Evolutionary conservation across 768 basidiomycete species (phyloP).

Genomic region (Leucogyrophana mollusca): DNA sequence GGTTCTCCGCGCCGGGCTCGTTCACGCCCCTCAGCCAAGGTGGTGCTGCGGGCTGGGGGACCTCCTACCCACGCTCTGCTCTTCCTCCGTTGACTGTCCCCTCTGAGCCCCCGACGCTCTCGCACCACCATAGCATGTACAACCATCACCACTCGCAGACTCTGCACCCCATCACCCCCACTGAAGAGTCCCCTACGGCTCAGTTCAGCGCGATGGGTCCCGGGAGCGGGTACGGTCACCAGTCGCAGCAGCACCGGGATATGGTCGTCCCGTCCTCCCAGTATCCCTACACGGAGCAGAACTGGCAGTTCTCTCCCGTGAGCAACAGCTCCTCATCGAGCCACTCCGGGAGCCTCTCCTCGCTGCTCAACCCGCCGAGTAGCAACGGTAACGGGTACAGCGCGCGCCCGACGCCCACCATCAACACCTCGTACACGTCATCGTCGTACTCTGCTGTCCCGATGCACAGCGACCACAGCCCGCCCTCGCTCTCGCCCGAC

Average conservation of each 20-base stretch:
- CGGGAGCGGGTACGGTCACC: conserved; percentile 25
- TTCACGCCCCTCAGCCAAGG: conserved; percentile 70
- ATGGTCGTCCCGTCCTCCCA: conserved; percentile 49
- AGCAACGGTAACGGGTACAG: conserved; percentile 39
- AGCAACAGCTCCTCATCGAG: conserved; percentile 54
- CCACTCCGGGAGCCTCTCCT: conserved; percentile 74
- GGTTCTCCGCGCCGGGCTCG: conserved; percentile 82
- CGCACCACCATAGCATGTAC: conserved; percentile 57
- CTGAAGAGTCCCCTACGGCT: conserved; percentile 64
- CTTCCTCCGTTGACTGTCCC: conserved; percentile 85
- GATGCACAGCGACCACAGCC: conserved; percentile 66
- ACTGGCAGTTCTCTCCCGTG: conserved; percentile 47
- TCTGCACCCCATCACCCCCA: conserved; percentile 66
- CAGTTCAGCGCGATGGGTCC: conserved; percentile 42
- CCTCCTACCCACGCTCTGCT: conserved; percentile 57
- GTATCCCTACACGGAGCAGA: conserved; percentile 65
- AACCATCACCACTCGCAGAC: conserved; percentile 56
- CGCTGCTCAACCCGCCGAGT: conserved; percentile 69
- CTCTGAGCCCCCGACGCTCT: conserved; percentile 63
- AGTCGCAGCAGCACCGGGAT: conserved; percentile 23
- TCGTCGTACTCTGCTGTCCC: conserved; percentile 71
- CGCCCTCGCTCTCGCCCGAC: conserved; percentile 75
- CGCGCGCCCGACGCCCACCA: conserved; percentile 63
- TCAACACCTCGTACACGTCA: conserved; percentile 65
- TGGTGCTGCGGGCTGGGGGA: conserved; percentile 56